Evolutionary conservation across 2,329 filamentous ascomycete species (phyloP).

Genomic region (Epichloe aotearoae): DNA sequence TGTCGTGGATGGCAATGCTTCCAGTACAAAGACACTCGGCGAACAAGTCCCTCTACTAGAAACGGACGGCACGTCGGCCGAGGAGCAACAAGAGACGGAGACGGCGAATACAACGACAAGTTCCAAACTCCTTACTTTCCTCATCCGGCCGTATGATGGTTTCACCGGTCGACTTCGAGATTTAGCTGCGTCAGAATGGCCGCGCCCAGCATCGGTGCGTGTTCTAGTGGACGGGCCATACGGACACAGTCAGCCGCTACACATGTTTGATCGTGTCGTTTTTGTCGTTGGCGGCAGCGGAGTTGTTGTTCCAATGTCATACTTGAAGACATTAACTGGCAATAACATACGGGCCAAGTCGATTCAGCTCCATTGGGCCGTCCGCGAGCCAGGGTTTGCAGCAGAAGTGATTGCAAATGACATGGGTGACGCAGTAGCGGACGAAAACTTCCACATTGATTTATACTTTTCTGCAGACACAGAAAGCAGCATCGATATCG

Average conservation of each 20-base stretch:
- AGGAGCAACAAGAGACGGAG: background rate
- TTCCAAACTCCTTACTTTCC: conserved; percentile 22
- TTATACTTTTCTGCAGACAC: conserved; percentile 22
- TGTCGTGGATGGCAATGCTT: conserved; percentile 9
- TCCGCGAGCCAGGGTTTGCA: conserved; percentile 26
- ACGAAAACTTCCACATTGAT: conserved; percentile 19
- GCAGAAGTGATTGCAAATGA: conserved; percentile 21
- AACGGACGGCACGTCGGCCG: background rate
- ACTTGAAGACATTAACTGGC: conserved; percentile 18
- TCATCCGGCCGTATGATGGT: conserved; percentile 32
- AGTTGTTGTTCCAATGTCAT: conserved; percentile 28
- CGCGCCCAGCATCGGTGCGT: conserved; percentile 15
- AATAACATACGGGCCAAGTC: conserved; percentile 8
- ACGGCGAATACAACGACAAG: background rate
- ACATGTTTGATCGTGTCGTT: conserved; percentile 24
- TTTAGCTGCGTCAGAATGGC: conserved; percentile 14
- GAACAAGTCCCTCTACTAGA: conserved; percentile 23
- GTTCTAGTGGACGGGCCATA: conserved; percentile 33
- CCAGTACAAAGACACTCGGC: conserved; percentile 8
- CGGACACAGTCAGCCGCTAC: conserved; percentile 25
- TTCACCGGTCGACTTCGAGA: conserved; percentile 27
- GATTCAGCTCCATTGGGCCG: conserved; percentile 29
- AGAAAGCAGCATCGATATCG: conserved; percentile 1
- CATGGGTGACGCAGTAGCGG: conserved; percentile 16
- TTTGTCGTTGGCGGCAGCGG: conserved; percentile 34